These are phyloP conservation scores for Periconia macrospinosa DNA, from an alignment of 2,329 filamentous ascomycete species.

Conservation along the genomic window DNA sequence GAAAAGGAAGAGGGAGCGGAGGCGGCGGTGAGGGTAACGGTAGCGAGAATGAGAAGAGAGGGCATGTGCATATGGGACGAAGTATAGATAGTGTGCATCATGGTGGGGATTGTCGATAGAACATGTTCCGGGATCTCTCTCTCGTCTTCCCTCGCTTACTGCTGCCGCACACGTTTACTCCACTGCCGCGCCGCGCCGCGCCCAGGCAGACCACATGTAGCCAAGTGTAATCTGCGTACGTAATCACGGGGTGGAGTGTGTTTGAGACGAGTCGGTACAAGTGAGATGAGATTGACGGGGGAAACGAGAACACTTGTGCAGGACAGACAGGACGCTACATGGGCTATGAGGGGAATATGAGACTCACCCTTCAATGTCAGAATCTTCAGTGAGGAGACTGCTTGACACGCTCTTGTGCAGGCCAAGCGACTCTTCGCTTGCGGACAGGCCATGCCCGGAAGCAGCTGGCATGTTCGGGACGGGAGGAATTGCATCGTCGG, in stretches of 20 bases:
- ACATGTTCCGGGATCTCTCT: background rate
- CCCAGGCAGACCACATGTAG: background rate
- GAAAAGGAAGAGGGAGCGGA: constrained; percentile 9
- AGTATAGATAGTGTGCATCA: too few relatives aligned
- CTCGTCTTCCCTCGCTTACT: too few relatives aligned
- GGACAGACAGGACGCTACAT: background rate
- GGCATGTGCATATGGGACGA: too few relatives aligned
- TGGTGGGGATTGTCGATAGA: constrained; percentile 9
- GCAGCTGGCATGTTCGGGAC: constrained; percentile 4
- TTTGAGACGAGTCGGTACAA: constrained; percentile 6
- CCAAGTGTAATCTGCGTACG: too few relatives aligned
- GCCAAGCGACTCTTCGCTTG: constrained; percentile 47
- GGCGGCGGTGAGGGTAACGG: constrained; percentile 9
- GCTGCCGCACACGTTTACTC: too few relatives aligned
- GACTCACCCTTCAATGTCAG: constrained; percentile 54
- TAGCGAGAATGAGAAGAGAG: constrained; percentile 16
- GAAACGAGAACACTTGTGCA: background rate
- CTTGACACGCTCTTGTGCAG: constrained; percentile 49
- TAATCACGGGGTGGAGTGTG: background rate
- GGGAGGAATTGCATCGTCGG: constrained; percentile 19
- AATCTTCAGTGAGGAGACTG: constrained; percentile 55
- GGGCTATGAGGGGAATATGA: background rate
- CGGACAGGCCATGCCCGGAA: constrained; percentile 8
- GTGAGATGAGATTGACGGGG: constrained; percentile 1
- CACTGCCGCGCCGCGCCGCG: constrained; percentile 8